Conservation (phyloP, 345 rosid genomes). For the Trapa bicornis region DNA sequence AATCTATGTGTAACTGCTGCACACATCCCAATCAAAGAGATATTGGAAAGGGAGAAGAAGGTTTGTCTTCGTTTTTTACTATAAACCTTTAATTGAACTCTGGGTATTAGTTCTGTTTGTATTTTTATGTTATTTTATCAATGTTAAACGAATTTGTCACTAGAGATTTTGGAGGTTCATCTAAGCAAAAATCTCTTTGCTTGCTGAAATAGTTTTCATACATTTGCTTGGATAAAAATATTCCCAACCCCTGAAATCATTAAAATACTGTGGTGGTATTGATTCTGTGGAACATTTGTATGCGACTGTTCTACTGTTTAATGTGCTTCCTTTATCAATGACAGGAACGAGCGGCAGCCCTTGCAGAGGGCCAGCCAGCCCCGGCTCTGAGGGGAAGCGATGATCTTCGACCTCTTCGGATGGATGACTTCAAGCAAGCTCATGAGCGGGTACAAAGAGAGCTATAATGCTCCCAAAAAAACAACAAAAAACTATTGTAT, state of each 20-base stretch:
- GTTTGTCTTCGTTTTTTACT: slow-evolving; percentile 19
- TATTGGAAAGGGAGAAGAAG: slow-evolving; percentile 68
- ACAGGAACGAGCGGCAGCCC: slow-evolving; percentile 65
- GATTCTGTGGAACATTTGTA: not conserved
- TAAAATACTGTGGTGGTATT: not conserved
- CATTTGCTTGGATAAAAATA: not conserved
- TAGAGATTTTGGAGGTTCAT: not conserved
- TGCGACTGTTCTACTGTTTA: slow-evolving; percentile 1
- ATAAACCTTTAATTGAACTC: not conserved
- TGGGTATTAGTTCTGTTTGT: not conserved
- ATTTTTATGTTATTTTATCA: not conserved
- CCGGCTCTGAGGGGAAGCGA: slow-evolving; percentile 60
- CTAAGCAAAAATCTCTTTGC: not conserved
- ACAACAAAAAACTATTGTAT: not conserved
- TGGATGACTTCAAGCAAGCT: slow-evolving; percentile 73
- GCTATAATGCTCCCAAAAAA: not conserved
- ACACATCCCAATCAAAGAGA: slow-evolving; percentile 74
- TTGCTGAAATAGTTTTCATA: not conserved
- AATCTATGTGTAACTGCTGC: slow-evolving; percentile 86
- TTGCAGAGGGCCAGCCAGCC: slow-evolving; percentile 58
- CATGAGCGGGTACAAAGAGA: slow-evolving; percentile 52
- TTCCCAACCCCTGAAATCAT: not conserved
- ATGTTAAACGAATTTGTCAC: not conserved
- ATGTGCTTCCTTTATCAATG: slow-evolving; percentile 4
- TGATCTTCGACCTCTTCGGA: slow-evolving; percentile 61